phyloP scores from a whole-genome alignment of 208 protist species.

The Leishmania braziliensis region DNA sequence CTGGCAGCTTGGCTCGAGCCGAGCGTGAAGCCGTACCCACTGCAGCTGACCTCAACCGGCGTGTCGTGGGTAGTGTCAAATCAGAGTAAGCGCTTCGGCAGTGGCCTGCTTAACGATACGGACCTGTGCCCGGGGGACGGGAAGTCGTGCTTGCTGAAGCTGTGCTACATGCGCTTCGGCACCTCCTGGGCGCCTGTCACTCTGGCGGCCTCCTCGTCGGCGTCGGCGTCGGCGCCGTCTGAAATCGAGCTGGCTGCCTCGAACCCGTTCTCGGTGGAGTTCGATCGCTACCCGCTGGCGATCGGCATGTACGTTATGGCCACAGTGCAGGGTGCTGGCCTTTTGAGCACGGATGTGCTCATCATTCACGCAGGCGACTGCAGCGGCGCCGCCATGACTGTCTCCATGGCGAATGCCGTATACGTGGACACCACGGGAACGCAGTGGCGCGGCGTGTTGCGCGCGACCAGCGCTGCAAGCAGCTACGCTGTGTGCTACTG shows the following conservation, averaged over 20 bases:
- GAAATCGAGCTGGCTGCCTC: slow-evolving; percentile 55
- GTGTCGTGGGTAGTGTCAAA: slow-evolving; percentile 75
- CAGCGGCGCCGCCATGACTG: slow-evolving; percentile 47
- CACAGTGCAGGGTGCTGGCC: slow-evolving; percentile 63
- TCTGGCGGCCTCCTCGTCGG: slow-evolving; percentile 15
- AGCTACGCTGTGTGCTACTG: slow-evolving; percentile 80
- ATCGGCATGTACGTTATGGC: slow-evolving; percentile 84
- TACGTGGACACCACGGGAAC: slow-evolving; percentile 37
- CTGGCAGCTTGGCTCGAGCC: slow-evolving; percentile 66
- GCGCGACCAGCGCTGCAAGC: slow-evolving; percentile 37
- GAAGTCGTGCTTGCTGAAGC: slow-evolving; percentile 63
- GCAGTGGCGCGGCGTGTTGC: slow-evolving; percentile 76
- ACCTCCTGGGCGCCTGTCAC: slow-evolving; percentile 80
- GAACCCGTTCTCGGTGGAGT: slow-evolving; percentile 63
- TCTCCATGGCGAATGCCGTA: slow-evolving; percentile 25
- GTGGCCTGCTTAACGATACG: slow-evolving; percentile 55
- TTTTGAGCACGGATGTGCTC: slow-evolving; percentile 51
- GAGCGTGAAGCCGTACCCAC: slow-evolving; percentile 55
- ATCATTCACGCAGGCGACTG: slow-evolving; percentile 46
- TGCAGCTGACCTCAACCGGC: slow-evolving; percentile 47
- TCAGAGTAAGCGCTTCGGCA: slow-evolving; percentile 61
- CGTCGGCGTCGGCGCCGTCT: slow-evolving; percentile 10
- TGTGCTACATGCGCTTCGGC: slow-evolving; percentile 81
- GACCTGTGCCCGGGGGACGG: slow-evolving; percentile 56
- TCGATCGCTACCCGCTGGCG: slow-evolving; percentile 68